Base-by-base conservation (phyloP, 2,329 filamentous ascomycete genomes). In the Pseudogymnoascus sp. region DNA sequence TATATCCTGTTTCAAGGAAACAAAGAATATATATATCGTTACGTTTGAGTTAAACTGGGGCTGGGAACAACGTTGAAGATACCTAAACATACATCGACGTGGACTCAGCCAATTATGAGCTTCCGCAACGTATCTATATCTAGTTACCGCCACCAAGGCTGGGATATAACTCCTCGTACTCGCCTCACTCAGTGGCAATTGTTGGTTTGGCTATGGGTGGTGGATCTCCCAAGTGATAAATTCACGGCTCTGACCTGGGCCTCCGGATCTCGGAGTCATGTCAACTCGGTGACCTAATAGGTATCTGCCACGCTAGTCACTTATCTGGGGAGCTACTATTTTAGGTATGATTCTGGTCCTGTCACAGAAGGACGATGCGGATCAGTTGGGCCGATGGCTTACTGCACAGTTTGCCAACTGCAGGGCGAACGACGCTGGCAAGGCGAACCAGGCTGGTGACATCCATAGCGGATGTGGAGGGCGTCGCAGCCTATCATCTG, bases 371-470 rank as follows among this genome's bases (percentile, higher is more conserved):
- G 8, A n/a, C 1, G 3, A 28, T 31, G 23, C 43, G 43, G 43
- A 21, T 53, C 43, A 16, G 43, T 53, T 53, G 43, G 43, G 23
- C 43, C 43, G 43, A 53, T 11, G 43, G 43, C 43, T 53, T 53
- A 53, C 43, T 9, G 14, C 43, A 11, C 23, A 14, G 23, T 14
- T 28, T 28, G 23, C n/a, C 5, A 31, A 46, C 42, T 25, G 42
- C 23, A 53, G 43, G 43, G 43, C 43, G 43, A 28, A 53, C 40
- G 43, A 5, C 42, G 14, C 21, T n/a, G 12, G 43, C 23, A 8
- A 53, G 43, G 43, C 43, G 43, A 31, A 53, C 43, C 43, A 43
- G 23, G 3, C 43, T 16, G 23, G 28, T 53, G 43, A 53, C 43
- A 53, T 53, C 14, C 42, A 2, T 6, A 46, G 11, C 23, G 43